Conservation (phyloP, 2,329 filamentous ascomycete genomes). For the Exophiala oligosperma region DNA sequence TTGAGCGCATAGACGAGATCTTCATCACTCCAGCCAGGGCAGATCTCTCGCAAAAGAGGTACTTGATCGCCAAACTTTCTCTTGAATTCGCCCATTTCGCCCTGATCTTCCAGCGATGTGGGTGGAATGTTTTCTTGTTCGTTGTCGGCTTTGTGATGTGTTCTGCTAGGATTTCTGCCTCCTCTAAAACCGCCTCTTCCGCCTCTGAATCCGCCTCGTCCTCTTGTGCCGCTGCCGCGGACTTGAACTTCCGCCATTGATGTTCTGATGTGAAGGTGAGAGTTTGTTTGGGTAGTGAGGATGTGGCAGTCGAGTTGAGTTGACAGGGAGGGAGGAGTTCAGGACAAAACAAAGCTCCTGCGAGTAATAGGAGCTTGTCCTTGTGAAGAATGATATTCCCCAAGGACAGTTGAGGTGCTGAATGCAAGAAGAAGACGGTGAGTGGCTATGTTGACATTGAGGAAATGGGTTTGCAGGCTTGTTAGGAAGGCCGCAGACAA, state of each 20-base stretch:
- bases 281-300: conserved; percentile 16
- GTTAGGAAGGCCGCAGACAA: conserved; percentile 9
- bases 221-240: conserved; percentile 68
- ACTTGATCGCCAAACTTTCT: conserved; percentile 82
- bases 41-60: conserved; percentile 83
- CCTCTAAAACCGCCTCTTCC: conserved; percentile 81
- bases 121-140: conserved; percentile 62
- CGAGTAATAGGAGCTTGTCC: conserved; percentile 18
- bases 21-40: conserved; percentile 92
- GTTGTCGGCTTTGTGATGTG: conserved; percentile 69
- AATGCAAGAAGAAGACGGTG: conserved; percentile 9
- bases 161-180: conserved; percentile 55
- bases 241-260: conserved; percentile 93
- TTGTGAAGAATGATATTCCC: conserved; percentile 12
- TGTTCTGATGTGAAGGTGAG: conserved; percentile 38
- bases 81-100: conserved; percentile 88
- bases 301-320: conserved; percentile 26
- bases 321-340: conserved; percentile 4
- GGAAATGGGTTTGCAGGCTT: conserved; percentile 2
- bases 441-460: conserved; percentile 24
- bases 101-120: conserved; percentile 73
- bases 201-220: conserved; percentile 28
- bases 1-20: conserved; percentile 91
- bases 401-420: conserved; percentile 11
- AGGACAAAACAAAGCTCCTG: conserved; percentile 28